Evolutionary conservation across 148 eudicot species (phyloP), one percentile per base, ranked within the genome.

Genomic region (Camellia granthamiana): DNA sequence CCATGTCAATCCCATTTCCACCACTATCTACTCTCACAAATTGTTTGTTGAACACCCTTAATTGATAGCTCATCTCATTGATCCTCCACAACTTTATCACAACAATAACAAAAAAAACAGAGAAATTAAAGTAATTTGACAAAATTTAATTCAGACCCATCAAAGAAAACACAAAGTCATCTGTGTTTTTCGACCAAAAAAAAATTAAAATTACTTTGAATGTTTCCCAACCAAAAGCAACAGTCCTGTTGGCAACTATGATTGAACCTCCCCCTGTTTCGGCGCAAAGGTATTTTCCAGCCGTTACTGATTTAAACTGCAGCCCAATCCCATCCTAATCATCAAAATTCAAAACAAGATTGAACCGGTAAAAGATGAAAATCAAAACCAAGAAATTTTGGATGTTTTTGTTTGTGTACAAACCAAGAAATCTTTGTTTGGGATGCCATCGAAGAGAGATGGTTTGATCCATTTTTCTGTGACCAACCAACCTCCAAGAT

Each of bases 401-500:
- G 30, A 23, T 23, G 30, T 23, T 23, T 23, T 23, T 23, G 30
- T 44, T n/a, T 41, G 7, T 23, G 30, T 43, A 65, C 77, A 12
- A 41, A 92, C 97, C 94, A 90, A 64, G 47, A 91, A 81, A 66
- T 91, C 92, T 71, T 81, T 85, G 82, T 92, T 91, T 61, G 90
- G 90, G 75, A 92, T 92, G 83, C 83, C 92, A 68, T 87, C 88
- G 19, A 92, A 92, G 60, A 91, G 94, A 78, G 88, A 79, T 58
- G 97, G 97, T 7, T 87, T 69, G 47, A 92, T 92, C 94, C 94
- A 92, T 18, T 90, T 94, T 86, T 92, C 97, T 5, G 91, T 86
- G 7, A 91, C 89, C 12, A 92, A 91, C 97, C 94, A 92, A 5
- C 91, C 94, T 43, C 97, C 97, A 16, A 92, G 84, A 74, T 88